Conservation (phyloP, 192 early-diverging fungal species). For the Funneliformis geosporum region DNA sequence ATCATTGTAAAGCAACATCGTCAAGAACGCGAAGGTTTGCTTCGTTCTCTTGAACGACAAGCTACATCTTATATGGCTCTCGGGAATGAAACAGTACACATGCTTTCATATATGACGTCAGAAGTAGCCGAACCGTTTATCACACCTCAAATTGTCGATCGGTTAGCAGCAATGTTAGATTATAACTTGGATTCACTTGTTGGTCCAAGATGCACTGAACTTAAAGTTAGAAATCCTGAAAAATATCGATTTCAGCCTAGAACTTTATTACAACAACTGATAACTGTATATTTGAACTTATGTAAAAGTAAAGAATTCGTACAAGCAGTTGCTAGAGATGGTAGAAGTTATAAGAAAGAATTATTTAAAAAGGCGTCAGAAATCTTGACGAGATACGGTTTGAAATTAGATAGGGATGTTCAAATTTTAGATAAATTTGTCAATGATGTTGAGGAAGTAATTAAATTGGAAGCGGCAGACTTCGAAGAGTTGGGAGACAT, state of each 20-base stretch:
- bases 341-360: slow-evolving; percentile 76
- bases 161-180: slow-evolving; percentile 97
- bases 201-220: slow-evolving; percentile 86
- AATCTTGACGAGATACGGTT: slow-evolving; percentile 64
- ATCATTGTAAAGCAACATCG: slow-evolving; percentile 40
- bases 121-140: slow-evolving; percentile 84
- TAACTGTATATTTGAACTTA: slow-evolving; percentile 84
- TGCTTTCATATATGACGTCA: slow-evolving; percentile 83
- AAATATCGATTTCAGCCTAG: slow-evolving; percentile 92
- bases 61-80: slow-evolving; percentile 84
- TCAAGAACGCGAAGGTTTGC: slow-evolving; percentile 62
- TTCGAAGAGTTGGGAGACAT: slow-evolving; percentile 81
- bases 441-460: slow-evolving; percentile 67
- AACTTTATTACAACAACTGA: slow-evolving; percentile 76
- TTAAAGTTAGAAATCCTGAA: slow-evolving; percentile 74
- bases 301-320: slow-evolving; percentile 65
- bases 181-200: slow-evolving; percentile 89
- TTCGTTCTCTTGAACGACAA: slow-evolving; percentile 76
- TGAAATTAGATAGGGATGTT: slow-evolving; percentile 70
- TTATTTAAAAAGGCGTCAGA: slow-evolving; percentile 74
- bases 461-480: slow-evolving; percentile 59
- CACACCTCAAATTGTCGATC: slow-evolving; percentile 84
- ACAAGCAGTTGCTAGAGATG: slow-evolving; percentile 79
- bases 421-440: slow-evolving; percentile 67
- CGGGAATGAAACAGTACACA: slow-evolving; percentile 90